phyloP scores from a whole-genome alignment of 495 filamentous ascomycete genomes.

The Aspergillus carlsbadensis region DNA sequence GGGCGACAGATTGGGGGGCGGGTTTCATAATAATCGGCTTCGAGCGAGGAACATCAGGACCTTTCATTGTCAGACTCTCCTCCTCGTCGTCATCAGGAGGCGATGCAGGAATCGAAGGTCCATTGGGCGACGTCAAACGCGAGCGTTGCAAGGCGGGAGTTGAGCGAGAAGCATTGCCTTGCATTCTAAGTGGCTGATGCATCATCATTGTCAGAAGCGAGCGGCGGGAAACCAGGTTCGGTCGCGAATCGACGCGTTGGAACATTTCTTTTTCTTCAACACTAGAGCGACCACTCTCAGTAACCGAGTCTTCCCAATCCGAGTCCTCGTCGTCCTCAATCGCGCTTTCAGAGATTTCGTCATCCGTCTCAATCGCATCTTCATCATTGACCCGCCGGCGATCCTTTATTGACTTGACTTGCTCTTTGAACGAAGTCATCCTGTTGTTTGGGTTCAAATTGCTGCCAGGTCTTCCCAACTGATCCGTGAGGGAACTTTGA shows the following conservation, averaged over 20 bases:
- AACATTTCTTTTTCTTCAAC: constrained; percentile 78
- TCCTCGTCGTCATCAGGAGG: constrained; percentile 68
- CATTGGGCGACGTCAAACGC: constrained; percentile 68
- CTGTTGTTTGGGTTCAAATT: constrained; percentile 58
- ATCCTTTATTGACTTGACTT: constrained; percentile 62
- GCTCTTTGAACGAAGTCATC: constrained; percentile 80
- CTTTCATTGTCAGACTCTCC: constrained; percentile 68
- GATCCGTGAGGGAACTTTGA: constrained; percentile 55
- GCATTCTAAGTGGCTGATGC: constrained; percentile 59
- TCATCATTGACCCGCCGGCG: constrained; percentile 63
- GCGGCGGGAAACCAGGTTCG: constrained; percentile 79
- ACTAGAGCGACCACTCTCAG: constrained; percentile 78
- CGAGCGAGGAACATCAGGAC: constrained; percentile 69
- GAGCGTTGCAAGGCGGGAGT: constrained; percentile 80
- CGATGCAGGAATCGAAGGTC: constrained; percentile 70
- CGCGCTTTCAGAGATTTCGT: constrained; percentile 74
- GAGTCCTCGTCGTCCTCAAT: constrained; percentile 87
- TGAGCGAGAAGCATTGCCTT: constrained; percentile 61
- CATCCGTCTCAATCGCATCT: constrained; percentile 71
- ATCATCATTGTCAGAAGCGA: constrained; percentile 91
- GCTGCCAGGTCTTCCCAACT: constrained; percentile 42
- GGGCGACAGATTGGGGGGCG: constrained; percentile 59
- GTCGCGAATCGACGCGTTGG: constrained; percentile 84
- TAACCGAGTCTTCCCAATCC: constrained; percentile 92
- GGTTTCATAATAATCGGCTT: constrained; percentile 81